A percentile compares a stretch with the other conserved stretches of the same genome.
Conservation (phyloP, 495 filamentous ascomycete genomes). For the Neurospora intermedia region DNA sequence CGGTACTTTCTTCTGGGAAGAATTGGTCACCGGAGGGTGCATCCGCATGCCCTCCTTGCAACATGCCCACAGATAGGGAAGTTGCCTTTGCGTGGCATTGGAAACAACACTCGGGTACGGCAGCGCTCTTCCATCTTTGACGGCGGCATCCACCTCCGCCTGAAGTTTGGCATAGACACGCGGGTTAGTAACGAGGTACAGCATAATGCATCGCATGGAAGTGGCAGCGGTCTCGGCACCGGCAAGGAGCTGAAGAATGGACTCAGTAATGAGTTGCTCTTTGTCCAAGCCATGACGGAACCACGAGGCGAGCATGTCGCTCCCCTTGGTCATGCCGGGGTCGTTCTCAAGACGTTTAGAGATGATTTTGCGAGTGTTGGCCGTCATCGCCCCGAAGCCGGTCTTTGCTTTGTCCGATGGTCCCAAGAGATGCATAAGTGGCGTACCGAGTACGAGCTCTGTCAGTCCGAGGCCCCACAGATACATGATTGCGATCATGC, state of each 20-base stretch:
- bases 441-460: constrained; percentile 8
- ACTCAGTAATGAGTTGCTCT: constrained; percentile 26
- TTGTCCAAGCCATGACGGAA: constrained; percentile 28
- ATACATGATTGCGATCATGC: constrained; percentile 3
- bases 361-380: constrained; percentile 13
- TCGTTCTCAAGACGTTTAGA: constrained; percentile 19
- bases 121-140: constrained; percentile 5
- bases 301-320: constrained; percentile 35
- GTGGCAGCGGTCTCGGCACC: constrained; percentile 55
- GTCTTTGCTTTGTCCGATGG: constrained; percentile 10
- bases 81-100: constrained; percentile 26
- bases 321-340: constrained; percentile 6
- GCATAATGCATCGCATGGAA: constrained; percentile 43
- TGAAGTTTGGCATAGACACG: constrained; percentile 42
- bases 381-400: constrained; percentile 23
- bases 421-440: constrained; percentile 5
- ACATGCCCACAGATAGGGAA: constrained; percentile 42
- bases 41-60: constrained; percentile 38
- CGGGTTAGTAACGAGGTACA: constrained; percentile 39
- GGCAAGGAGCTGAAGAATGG: constrained; percentile 27
- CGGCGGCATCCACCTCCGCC: constrained; percentile 41
- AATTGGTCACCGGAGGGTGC: constrained; percentile 24
- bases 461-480: constrained; percentile 4
- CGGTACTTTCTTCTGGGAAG: constrained; percentile 34
- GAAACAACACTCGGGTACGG: constrained; percentile 19